Evolutionary conservation across 1,139 yeast genomes (phyloP).

Genomic region (Suhomyces choctaworum): DNA sequence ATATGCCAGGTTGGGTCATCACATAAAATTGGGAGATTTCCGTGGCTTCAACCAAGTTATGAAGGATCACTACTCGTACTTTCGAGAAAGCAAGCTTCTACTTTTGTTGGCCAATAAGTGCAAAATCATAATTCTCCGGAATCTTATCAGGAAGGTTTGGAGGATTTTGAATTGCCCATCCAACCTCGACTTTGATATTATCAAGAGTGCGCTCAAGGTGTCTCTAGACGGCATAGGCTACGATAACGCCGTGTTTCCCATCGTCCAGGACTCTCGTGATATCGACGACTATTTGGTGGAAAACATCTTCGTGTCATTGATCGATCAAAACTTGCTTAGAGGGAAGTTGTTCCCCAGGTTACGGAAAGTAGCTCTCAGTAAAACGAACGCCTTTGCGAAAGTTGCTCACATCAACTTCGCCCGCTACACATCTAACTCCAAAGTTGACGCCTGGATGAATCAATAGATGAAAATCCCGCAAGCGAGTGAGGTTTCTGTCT

Average conservation of each 20-base stretch:
- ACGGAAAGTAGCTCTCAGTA: conserved; percentile 49
- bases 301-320: conserved; percentile 49
- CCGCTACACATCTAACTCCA: conserved; percentile 18
- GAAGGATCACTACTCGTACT: conserved; percentile 30
- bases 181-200: conserved; percentile 31
- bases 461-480: not conserved
- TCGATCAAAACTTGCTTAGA: conserved; percentile 53
- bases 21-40: conserved; percentile 44
- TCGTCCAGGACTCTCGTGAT: conserved; percentile 14
- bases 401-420: conserved; percentile 37
- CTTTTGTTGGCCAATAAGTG: conserved; percentile 41
- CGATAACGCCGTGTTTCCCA: conserved; percentile 9
- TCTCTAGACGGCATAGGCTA: conserved; percentile 11
- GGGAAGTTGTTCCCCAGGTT: conserved; percentile 52
- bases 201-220: conserved; percentile 24
- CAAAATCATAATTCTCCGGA: conserved; percentile 47
- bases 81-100: conserved; percentile 38
- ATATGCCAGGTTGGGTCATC: conserved; percentile 37
- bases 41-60: conserved; percentile 32
- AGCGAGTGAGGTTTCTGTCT: not conserved
- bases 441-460: conserved; percentile 19
- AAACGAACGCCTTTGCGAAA: conserved; percentile 50
- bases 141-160: conserved; percentile 43
- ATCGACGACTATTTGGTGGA: conserved; percentile 42
- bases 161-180: conserved; percentile 26